These are phyloP conservation scores for Silene coronaria DNA, from an alignment of 179 eudicot genomes.

Conservation along the genomic window DNA sequence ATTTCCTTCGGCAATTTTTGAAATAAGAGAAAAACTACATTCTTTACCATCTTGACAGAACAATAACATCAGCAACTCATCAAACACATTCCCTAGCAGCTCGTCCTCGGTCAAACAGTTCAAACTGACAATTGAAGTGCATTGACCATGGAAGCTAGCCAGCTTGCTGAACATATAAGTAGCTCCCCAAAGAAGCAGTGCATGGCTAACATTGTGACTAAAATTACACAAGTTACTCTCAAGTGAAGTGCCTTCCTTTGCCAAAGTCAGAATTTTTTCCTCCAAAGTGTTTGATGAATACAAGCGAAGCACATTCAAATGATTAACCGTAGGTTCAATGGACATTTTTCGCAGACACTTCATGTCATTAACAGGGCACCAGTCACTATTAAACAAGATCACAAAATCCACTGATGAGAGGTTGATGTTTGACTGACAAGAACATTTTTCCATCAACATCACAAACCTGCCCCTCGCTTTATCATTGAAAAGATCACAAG, in stretches of 20 bases:
- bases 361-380: conserved; percentile 54
- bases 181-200: conserved; percentile 58
- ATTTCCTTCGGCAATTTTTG: conserved; percentile 32
- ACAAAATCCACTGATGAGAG: conserved; percentile 48
- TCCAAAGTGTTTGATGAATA: conserved; percentile 52
- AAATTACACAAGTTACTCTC: conserved; percentile 24
- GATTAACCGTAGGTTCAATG: conserved; percentile 38
- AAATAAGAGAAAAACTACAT: conserved; percentile 27
- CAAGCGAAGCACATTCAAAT: conserved; percentile 55
- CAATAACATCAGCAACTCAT: conserved; percentile 42
- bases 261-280: conserved; percentile 50
- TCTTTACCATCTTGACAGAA: conserved; percentile 17
- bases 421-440: conserved; percentile 46
- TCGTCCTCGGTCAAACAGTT: conserved; percentile 22
- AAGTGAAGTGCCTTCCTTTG: conserved; percentile 43
- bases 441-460: conserved; percentile 49
- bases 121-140: conserved; percentile 17
- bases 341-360: conserved; percentile 47
- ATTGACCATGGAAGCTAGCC: conserved; percentile 33
- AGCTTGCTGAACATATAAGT: conserved; percentile 40
- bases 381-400: conserved; percentile 58
- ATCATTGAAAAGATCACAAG: conserved; percentile 40
- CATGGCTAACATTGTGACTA: conserved; percentile 26
- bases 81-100: conserved; percentile 31
- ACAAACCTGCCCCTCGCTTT: conserved; percentile 37